These are phyloP conservation scores for Aspergillus melleus DNA, from an alignment of 2,329 filamentous ascomycete genomes.

Conservation along the genomic window DNA sequence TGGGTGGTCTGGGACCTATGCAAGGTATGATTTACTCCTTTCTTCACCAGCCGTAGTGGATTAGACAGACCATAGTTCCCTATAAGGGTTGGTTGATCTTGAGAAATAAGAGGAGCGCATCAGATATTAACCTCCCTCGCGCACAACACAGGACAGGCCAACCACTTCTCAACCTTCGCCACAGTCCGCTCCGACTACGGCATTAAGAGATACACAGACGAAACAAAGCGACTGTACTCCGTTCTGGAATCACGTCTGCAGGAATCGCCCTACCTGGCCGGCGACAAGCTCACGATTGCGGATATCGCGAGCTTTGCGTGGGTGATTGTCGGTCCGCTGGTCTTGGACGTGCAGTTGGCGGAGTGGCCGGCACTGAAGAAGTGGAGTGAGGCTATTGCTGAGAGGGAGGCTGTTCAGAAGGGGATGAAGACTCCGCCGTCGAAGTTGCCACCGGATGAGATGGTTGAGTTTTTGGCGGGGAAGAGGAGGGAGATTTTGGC, in stretches of 20 bases:
- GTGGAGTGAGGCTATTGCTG: conserved; percentile 31
- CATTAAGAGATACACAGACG: conserved; percentile 50
- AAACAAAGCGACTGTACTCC: conserved; percentile 49
- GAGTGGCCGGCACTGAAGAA: conserved; percentile 34
- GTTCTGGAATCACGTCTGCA: conserved; percentile 47
- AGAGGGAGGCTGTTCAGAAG: conserved; percentile 31
- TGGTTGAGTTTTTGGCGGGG: neutral
- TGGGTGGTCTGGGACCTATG: conserved; percentile 44
- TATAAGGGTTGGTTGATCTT: neutral
- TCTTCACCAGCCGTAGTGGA: neutral
- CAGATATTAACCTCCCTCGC: neutral
- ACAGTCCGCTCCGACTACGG: conserved; percentile 45
- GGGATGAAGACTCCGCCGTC: conserved; percentile 20
- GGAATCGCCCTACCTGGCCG: conserved; percentile 46
- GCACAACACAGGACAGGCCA: conserved; percentile 42
- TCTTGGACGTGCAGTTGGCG: conserved; percentile 30
- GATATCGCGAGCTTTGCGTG: conserved; percentile 50
- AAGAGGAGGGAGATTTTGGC: neutral
- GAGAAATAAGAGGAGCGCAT: neutral
- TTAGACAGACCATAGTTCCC: neutral
- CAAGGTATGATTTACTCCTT: conserved; percentile 26
- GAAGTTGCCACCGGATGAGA: conserved; percentile 13
- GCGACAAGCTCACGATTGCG: conserved; percentile 49
- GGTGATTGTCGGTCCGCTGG: conserved; percentile 30
- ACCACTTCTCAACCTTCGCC: conserved; percentile 50